Percentiles rank a stretch among this genome's conserved stretches.
Conservation (phyloP, 2,329 filamentous ascomycete species). For the Hypomyces perniciosus region DNA sequence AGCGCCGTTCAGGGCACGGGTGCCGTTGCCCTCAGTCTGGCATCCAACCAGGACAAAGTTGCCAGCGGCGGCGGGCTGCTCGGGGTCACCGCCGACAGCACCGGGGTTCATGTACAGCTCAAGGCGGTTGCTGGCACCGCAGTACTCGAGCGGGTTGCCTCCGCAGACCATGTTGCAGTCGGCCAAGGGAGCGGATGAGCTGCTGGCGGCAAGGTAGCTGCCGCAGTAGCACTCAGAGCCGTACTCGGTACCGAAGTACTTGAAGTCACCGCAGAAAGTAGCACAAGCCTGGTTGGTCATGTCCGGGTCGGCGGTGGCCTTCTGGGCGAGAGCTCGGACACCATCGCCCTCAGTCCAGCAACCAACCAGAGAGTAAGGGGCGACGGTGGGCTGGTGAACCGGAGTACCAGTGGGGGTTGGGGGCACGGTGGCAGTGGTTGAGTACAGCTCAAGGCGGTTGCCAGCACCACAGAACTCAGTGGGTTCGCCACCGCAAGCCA, state of each 20-base stretch:
- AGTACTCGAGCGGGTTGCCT: constrained; percentile 29
- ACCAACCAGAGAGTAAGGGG: constrained; percentile 29
- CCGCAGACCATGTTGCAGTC: constrained; percentile 32
- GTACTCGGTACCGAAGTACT: constrained; percentile 38
- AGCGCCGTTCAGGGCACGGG: constrained; percentile 27
- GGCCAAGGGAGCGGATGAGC: constrained; percentile 20
- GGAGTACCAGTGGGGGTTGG: constrained; percentile 21
- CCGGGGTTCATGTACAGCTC: constrained; percentile 29
- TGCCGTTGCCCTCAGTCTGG: constrained; percentile 29
- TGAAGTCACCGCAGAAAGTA: constrained; percentile 29
- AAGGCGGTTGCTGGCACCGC: constrained; percentile 28
- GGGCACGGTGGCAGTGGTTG: constrained; percentile 32
- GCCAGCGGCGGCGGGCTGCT: constrained; percentile 27
- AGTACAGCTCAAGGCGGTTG: constrained; percentile 39
- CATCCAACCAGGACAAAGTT: constrained; percentile 31
- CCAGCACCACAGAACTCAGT: constrained; percentile 38
- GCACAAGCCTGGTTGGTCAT: constrained; percentile 32
- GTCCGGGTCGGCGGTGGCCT: constrained; percentile 18
- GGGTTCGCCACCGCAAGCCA: constrained; percentile 36
- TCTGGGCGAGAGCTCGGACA: constrained; percentile 28
- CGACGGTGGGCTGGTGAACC: constrained; percentile 18
- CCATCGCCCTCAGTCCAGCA: constrained; percentile 36
- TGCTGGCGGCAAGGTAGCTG: constrained; percentile 23
- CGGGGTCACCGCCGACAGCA: constrained; percentile 21
- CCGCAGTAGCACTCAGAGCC: constrained; percentile 35